Base-by-base conservation (phyloP, 768 basidiomycete species). In the Kwoniella sp. region DNA sequence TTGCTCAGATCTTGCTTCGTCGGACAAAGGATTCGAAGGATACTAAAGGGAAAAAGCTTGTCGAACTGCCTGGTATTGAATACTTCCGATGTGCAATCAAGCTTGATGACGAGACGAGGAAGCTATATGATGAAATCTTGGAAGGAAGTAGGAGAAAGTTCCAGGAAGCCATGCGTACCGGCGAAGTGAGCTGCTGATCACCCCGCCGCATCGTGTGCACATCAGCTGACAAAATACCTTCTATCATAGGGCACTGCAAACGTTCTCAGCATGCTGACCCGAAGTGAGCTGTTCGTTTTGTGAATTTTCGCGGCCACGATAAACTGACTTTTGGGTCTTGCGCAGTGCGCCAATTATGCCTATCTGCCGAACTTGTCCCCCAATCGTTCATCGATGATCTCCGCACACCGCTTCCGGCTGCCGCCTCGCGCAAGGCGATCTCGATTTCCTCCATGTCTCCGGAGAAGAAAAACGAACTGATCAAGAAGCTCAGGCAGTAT, bases 11-110 rank as follows among this genome's bases (percentile, higher is more conserved):
- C 29, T 29, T 61, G 52, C 30, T 65, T 6, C 51, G 58, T 33
- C 63, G 82, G 6, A 82, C 69, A 0, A 69, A 72, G 29, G 74
- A 92, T 87, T 93, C 95, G 89, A 88, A 90, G 84, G 90, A 94
- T 74, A 83, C 82, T 7, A 78, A 85, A 19, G 93, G 93, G 21
- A 87, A 88, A 19, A 80, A 83, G 17, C 82, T 96, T 8, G 85
- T 96, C 2, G 83, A 87, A 15, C 83, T 96, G 13, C 92, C 93
- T 37, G 85, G 88, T 5, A 89, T 96, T 56, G 88, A 90, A 68
- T 86, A 90, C 81, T 91, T 72, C 63, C 64, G 71, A 30, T 55
- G 60, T n/a, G 56, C 65, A 0, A 58, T 77, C 44, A 54, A 54
- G 60, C 71, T 77, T 8, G 75, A 77, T 46, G 68, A 70, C 0